Evolutionary conservation across 257 asterid species (phyloP), one percentile per base, ranked within the genome.

Genomic region (Anisodus tanguticus): DNA sequence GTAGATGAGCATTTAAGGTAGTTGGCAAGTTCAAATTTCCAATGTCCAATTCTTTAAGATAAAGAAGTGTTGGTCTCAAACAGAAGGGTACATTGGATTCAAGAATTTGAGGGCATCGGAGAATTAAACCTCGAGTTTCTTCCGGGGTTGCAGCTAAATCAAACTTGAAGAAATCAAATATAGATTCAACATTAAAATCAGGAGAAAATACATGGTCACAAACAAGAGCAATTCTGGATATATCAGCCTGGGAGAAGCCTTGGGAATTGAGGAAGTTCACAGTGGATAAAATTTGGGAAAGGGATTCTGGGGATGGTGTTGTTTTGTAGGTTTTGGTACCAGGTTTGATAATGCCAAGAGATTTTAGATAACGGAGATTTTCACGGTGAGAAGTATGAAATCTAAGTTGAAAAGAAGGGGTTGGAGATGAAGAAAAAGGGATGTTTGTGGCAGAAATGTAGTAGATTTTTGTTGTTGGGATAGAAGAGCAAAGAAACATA

Each of bases 51-150:
- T 88, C 80, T 80, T 57, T 84, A 35, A 88, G 89, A 43, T 85
- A 88, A 12, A 8, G 1, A 16, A 88, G 81, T 6, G 91, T 85
- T 4, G 89, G 91, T 59, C 67, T 84, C 47, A 88, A 64, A 83
- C 89, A 86, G 54, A 86, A 83, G 26, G 85, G 83, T 8, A 85
- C 91, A 59, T 78, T 85, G 54, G 91, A 80, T 55, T 70, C 85
- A 16, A 88, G 89, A 83, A 88, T 84, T 59, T 82, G 49, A 45
- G 91, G 91, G 22, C 91, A 88, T 5, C 82, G 82, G 5, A 84
- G 83, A 26, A 88, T 86, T 37, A 88, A 58, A 79, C 83, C 67
- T n/a, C 72, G 80, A 35, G 91, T 83, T 64, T 88, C 91, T 71
- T 86, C 88, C 16, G 83, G 80, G 13, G 85, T 82, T 15, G 91